These are phyloP conservation scores for Colletotrichum destructivum DNA, from an alignment of 2,329 filamentous ascomycete genomes.

Conservation along the genomic window DNA sequence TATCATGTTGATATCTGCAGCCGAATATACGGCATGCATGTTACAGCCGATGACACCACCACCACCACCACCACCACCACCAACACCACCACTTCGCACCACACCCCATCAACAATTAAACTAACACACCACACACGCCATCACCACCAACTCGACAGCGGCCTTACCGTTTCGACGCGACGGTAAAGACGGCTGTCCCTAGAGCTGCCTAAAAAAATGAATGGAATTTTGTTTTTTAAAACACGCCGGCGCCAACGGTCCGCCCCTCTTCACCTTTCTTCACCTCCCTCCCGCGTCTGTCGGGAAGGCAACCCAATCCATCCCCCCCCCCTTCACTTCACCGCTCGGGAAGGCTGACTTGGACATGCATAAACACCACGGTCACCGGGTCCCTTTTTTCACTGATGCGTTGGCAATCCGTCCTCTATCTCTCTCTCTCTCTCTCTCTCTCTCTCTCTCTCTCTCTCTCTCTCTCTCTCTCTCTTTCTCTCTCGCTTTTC, in stretches of 20 bases:
- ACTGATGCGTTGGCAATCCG: conserved; percentile 41
- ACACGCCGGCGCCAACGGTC: conserved; percentile 32
- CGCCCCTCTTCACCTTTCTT: conserved; percentile 20
- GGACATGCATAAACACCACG: conserved; percentile 41
- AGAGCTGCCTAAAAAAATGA: not conserved
- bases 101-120: too few relatives aligned
- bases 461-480: not conserved
- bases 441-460: not conserved
- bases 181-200: not conserved
- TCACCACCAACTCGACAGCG: conserved; percentile 2
- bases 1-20: not conserved
- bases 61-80: not conserved
- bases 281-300: not conserved
- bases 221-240: too few relatives aligned
- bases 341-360: conserved; percentile 42
- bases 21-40: not conserved
- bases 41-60: not conserved
- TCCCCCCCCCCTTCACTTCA: conserved; percentile 28
- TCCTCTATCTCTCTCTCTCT: not conserved
- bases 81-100: not conserved
- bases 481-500: not conserved
- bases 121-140: not conserved
- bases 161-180: conserved; percentile 37
- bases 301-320: not conserved
- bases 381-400: conserved; percentile 38